A percentile compares a stretch with the other conserved stretches of the same genome.
Conservation (phyloP, 306 rosid species). For the Casuarina cunninghamiana region DNA sequence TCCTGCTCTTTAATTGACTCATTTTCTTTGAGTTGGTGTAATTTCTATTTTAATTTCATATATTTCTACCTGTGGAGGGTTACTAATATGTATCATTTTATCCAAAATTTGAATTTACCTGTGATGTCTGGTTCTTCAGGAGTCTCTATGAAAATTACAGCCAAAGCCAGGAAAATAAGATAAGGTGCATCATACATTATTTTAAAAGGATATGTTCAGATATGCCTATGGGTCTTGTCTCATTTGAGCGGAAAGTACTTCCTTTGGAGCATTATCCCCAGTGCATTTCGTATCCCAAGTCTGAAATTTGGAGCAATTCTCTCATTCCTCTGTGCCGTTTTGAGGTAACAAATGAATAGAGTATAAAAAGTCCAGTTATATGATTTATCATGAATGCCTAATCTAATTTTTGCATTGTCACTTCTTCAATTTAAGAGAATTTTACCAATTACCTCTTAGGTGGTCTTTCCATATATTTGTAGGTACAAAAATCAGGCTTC, state of each 20-base stretch:
- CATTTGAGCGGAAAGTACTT: conserved; percentile 91
- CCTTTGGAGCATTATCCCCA: conserved; percentile 40
- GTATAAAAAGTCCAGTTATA: background rate
- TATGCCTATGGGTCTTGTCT: conserved; percentile 69
- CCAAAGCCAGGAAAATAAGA: conserved; percentile 72
- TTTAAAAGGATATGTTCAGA: conserved; percentile 69
- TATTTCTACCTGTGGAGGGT: background rate
- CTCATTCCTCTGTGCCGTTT: conserved; percentile 63
- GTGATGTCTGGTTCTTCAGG: conserved; percentile 50
- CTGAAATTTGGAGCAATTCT: conserved; percentile 70
- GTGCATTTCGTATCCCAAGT: conserved; percentile 58
- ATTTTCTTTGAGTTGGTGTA: background rate
- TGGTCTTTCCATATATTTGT: conserved; percentile 26
- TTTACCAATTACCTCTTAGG: conserved; percentile 1
- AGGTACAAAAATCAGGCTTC: conserved; percentile 68
- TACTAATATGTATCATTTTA: background rate
- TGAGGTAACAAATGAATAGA: conserved; percentile 49
- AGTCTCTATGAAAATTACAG: conserved; percentile 55
- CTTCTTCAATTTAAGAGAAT: conserved; percentile 10
- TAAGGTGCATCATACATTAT: conserved; percentile 78
- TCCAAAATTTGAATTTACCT: background rate
- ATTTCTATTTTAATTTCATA: background rate
- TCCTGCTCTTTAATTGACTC: background rate
- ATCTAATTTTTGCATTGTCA: background rate
- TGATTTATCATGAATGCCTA: background rate